Percentiles rank a stretch among this genome's conserved stretches.
phyloP scores from a whole-genome alignment of 768 basidiomycete genomes.

The Macrocybe gigantea region DNA sequence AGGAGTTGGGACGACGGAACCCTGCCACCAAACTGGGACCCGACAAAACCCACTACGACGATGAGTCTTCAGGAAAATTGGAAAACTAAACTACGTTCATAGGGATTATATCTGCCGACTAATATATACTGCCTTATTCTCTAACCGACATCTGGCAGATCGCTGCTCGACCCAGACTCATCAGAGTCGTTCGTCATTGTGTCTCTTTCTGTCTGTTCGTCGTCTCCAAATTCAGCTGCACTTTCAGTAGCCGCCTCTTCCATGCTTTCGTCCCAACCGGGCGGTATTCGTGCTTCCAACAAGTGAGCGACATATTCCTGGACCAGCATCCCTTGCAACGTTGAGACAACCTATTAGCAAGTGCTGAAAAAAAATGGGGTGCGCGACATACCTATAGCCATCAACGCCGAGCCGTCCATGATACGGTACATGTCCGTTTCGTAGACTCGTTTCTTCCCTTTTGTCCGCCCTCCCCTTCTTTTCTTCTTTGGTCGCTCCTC shows the following conservation, averaged over 20 bases:
- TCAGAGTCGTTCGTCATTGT: no score
- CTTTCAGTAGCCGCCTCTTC: no score
- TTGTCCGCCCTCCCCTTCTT: constrained; percentile 14
- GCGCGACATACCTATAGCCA: constrained; percentile 55
- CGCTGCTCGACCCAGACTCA: no score
- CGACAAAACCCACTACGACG: constrained; percentile 33
- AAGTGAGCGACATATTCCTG: constrained; percentile 42
- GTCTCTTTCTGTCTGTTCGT: no score
- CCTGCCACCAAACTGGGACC: constrained; percentile 43
- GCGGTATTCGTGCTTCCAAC: no score
- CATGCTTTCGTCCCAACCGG: no score
- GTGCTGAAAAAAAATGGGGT: background rate
- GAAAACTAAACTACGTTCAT: constrained; percentile 9
- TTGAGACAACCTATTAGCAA: background rate
- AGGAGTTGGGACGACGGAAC: constrained; percentile 84
- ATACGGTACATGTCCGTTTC: constrained; percentile 68
- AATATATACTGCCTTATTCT: no score
- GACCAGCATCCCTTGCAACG: constrained; percentile 47
- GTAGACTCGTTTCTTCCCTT: constrained; percentile 10
- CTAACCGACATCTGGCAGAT: no score
- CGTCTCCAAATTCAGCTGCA: no score
- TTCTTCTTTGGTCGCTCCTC: constrained; percentile 8
- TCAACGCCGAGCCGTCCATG: constrained; percentile 66
- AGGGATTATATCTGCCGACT: no score
- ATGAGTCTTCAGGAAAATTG: constrained; percentile 29